Conservation (phyloP, 2,329 filamentous ascomycete genomes). For the Parastagonospora avenae region DNA sequence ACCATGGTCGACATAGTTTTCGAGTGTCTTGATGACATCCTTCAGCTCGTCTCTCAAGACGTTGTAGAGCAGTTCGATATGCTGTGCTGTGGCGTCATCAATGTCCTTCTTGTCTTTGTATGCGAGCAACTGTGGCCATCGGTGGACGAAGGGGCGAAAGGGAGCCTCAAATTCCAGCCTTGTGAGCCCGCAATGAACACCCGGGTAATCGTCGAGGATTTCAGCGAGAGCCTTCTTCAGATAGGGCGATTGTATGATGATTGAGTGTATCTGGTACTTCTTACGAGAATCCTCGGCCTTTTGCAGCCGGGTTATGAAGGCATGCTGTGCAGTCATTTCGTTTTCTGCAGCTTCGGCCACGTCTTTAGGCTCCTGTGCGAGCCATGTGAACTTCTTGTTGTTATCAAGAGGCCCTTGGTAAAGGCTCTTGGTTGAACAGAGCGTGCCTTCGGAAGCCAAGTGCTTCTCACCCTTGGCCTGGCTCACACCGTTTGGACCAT, state of each 20-base stretch:
- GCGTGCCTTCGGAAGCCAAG: no score
- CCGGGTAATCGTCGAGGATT: constrained; percentile 63
- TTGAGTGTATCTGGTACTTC: constrained; percentile 64
- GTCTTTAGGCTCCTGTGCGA: constrained; percentile 29
- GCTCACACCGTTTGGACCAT: no score
- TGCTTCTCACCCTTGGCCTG: no score
- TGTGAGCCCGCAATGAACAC: constrained; percentile 64
- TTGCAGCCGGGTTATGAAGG: constrained; percentile 50
- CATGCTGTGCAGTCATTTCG: constrained; percentile 64
- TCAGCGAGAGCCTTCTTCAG: constrained; percentile 62
- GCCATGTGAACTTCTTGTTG: constrained; percentile 18
- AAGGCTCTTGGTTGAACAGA: no score
- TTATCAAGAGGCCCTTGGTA: no score
- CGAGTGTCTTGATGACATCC: constrained; percentile 43
- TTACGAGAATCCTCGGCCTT: constrained; percentile 59
- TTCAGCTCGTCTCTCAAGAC: constrained; percentile 47
- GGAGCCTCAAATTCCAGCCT: constrained; percentile 65
- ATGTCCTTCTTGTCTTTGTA: constrained; percentile 19
- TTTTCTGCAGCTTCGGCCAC: constrained; percentile 57
- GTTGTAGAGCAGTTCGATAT: constrained; percentile 45
- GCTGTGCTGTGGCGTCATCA: constrained; percentile 33
- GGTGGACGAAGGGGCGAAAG: constrained; percentile 69
- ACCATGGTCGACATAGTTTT: constrained; percentile 44
- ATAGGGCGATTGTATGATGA: constrained; percentile 67
- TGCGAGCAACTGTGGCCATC: constrained; percentile 56